A percentile compares a stretch with the other conserved stretches of the same genome.
phyloP scores from a whole-genome alignment of 2,329 filamentous ascomycete genomes.

The Rutstroemia sp. region DNA sequence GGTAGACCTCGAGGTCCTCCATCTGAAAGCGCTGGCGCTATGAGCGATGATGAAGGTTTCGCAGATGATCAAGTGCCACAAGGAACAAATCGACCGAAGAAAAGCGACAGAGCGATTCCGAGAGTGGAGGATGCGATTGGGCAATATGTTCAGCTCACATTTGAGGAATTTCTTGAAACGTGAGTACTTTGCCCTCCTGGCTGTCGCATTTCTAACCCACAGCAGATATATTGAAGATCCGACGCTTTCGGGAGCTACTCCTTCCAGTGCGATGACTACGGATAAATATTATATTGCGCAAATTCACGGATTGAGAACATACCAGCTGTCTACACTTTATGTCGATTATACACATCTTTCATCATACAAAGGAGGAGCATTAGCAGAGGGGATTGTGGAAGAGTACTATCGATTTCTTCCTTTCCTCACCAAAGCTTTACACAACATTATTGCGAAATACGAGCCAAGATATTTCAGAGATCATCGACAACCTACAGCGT shows the following conservation, averaged over 20 bases:
- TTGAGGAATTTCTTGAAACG: slow-evolving; percentile 75
- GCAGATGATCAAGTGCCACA: slow-evolving; percentile 57
- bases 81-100: slow-evolving; percentile 36
- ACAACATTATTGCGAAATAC: slow-evolving; percentile 91
- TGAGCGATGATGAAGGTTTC: slow-evolving; percentile 58
- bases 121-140: slow-evolving; percentile 71
- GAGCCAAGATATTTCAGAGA: slow-evolving; percentile 91
- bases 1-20: slow-evolving; percentile 39
- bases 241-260: slow-evolving; percentile 51
- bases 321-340: slow-evolving; percentile 76
- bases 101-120: slow-evolving; percentile 49
- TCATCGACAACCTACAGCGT: slow-evolving; percentile 76
- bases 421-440: slow-evolving; percentile 79
- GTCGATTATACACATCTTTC: slow-evolving; percentile 81
- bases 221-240: slow-evolving; percentile 61
- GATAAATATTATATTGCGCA: slow-evolving; percentile 82
- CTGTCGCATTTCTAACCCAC: slow-evolving; percentile 12
- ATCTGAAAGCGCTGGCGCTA: slow-evolving; percentile 52
- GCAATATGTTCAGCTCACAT: slow-evolving; percentile 65
- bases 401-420: slow-evolving; percentile 95
- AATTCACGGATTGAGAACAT: slow-evolving; percentile 68
- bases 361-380: slow-evolving; percentile 66
- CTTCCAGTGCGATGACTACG: slow-evolving; percentile 64
- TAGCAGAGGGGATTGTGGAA: slow-evolving; percentile 79
- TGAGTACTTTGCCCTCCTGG: slow-evolving; percentile 36